A percentile compares a stretch with the other conserved stretches of the same genome.
Conservation (phyloP, 2,329 filamentous ascomycete species). For the Claviceps spartinae region DNA sequence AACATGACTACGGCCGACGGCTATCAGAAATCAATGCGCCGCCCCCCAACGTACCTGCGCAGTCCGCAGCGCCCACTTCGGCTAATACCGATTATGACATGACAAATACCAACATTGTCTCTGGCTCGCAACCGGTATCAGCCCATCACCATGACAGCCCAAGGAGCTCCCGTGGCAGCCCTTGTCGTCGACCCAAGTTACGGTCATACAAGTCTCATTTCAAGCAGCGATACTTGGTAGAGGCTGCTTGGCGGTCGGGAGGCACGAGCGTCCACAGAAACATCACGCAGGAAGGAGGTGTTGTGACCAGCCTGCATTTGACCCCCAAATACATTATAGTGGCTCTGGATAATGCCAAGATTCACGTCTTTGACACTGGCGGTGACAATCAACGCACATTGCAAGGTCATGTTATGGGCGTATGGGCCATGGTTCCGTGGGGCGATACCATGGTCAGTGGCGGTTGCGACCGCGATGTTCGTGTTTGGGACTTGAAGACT, state of each 20-base stretch:
- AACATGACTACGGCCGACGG: conserved; percentile 69
- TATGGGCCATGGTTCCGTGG: conserved; percentile 99
- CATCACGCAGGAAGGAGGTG: conserved; percentile 91
- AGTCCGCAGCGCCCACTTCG: conserved; percentile 17
- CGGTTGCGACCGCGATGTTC: conserved; percentile 89
- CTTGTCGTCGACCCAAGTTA: conserved; percentile 42
- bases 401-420: conserved; percentile 94
- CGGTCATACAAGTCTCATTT: conserved; percentile 93
- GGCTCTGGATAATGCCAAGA: conserved; percentile 93
- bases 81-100: conserved; percentile 24
- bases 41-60: conserved; percentile 17
- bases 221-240: conserved; percentile 92
- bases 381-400: conserved; percentile 80
- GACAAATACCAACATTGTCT: conserved; percentile 27
- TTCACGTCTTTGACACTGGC: conserved; percentile 91
- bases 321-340: conserved; percentile 96
- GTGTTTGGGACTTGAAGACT: conserved; percentile 91
- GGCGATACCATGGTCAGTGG: conserved; percentile 90
- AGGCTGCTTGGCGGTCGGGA: conserved; percentile 90
- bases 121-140: conserved; percentile 27
- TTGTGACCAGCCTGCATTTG: conserved; percentile 88
- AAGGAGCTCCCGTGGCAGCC: conserved; percentile 41
- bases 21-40: conserved; percentile 36
- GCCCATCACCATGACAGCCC: conserved; percentile 24
- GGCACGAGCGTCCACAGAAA: conserved; percentile 73